Evolutionary conservation across 257 asterid genomes (phyloP).

Genomic region (Buddleja alternifolia): DNA sequence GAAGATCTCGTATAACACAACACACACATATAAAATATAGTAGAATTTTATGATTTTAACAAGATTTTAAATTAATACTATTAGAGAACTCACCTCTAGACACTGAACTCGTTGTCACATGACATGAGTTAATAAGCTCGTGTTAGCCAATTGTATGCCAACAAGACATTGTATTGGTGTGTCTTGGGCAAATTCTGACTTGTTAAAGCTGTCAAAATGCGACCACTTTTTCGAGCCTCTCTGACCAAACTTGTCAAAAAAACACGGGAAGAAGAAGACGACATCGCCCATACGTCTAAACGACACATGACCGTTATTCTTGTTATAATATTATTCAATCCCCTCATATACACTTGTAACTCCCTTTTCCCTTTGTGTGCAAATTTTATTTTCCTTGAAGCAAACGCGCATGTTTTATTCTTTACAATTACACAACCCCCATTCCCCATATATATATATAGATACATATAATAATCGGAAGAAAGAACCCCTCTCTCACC

Average conservation of each 20-base stretch:
- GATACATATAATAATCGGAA: too few relatives aligned
- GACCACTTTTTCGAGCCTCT: slow-evolving; percentile 25
- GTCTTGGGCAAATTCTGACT: slow-evolving; percentile 18
- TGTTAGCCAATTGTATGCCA: too few relatives aligned
- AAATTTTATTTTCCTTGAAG: slow-evolving; percentile 29
- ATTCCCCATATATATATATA: too few relatives aligned
- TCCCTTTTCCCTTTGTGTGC: neutral
- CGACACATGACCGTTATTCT: slow-evolving; percentile 68
- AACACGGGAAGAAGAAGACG: neutral
- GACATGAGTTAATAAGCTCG: too few relatives aligned
- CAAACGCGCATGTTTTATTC: slow-evolving; percentile 43
- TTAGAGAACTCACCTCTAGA: too few relatives aligned
- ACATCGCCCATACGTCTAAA: slow-evolving; percentile 21
- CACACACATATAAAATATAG: too few relatives aligned
- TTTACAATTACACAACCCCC: slow-evolving; percentile 15
- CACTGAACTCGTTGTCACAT: too few relatives aligned
- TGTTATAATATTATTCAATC: slow-evolving; percentile 59
- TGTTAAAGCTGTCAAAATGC: slow-evolving; percentile 23
- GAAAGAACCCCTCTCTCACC: slow-evolving; percentile 36
- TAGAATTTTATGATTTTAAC: too few relatives aligned
- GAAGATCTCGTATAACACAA: too few relatives aligned
- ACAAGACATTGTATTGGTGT: neutral
- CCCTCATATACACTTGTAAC: neutral
- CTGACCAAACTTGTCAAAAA: slow-evolving; percentile 36
- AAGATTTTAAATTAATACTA: too few relatives aligned